A percentile compares a stretch with the other conserved stretches of the same genome.
Conservation (phyloP, 371 early-diverging fungal genomes). For the Rhizomucor pusillus region DNA sequence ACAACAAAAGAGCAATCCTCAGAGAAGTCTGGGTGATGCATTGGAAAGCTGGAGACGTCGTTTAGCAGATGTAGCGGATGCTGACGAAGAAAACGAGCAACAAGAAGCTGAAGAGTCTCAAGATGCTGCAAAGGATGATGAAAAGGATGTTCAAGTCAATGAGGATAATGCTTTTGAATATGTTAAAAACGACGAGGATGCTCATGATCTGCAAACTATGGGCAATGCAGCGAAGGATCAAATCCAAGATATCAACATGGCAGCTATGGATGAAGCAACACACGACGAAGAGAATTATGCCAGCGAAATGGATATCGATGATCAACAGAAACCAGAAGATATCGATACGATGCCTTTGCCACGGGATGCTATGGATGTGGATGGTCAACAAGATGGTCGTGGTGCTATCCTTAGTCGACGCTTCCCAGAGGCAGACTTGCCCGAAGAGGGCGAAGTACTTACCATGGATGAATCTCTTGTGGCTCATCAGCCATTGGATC, state of each 20-base stretch:
- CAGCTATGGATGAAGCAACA: slow-evolving; percentile 56
- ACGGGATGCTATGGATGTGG: slow-evolving; percentile 32
- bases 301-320: slow-evolving; percentile 59
- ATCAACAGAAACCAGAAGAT: slow-evolving; percentile 14
- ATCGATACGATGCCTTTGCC: slow-evolving; percentile 41
- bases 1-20: slow-evolving; percentile 55
- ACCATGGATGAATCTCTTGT: slow-evolving; percentile 45
- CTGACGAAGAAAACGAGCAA: slow-evolving; percentile 48
- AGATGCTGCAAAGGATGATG: slow-evolving; percentile 42
- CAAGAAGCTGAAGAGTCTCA: slow-evolving; percentile 43
- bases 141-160: slow-evolving; percentile 51
- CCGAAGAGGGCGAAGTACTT: slow-evolving; percentile 32
- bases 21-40: slow-evolving; percentile 87
- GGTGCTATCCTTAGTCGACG: slow-evolving; percentile 38
- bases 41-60: slow-evolving; percentile 88
- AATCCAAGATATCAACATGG: slow-evolving; percentile 57
- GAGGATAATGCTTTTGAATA: slow-evolving; percentile 72
- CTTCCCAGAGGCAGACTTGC: slow-evolving; percentile 18
- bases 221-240: slow-evolving; percentile 77
- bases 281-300: slow-evolving; percentile 50
- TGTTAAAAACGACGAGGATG: slow-evolving; percentile 72
- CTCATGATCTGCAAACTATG: slow-evolving; percentile 76
- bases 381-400: slow-evolving; percentile 22
- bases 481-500: slow-evolving; percentile 59
- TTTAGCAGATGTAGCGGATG: slow-evolving; percentile 62